Conservation (phyloP, 768 basidiomycete species). For the Mycena belliarum region DNA sequence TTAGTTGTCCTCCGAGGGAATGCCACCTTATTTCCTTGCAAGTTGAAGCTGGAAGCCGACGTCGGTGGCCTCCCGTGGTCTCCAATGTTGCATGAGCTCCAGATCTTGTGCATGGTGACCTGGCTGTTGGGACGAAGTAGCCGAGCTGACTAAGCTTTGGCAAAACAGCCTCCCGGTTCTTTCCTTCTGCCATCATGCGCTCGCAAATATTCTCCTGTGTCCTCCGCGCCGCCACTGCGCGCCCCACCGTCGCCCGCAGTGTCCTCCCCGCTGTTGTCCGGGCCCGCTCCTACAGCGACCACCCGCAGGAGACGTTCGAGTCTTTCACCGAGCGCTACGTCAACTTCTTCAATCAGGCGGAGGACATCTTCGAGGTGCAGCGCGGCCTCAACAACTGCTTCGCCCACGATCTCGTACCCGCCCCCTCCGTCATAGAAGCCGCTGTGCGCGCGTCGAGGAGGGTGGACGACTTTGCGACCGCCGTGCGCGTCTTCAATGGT, state of each 20-base stretch:
- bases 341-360: constrained; percentile 87
- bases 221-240: constrained; percentile 59
- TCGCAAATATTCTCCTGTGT: constrained; percentile 60
- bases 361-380: constrained; percentile 98
- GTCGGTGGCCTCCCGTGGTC: too few species aligned
- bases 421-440: constrained; percentile 81
- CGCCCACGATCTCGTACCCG: constrained; percentile 94
- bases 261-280: constrained; percentile 38
- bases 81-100: too few species aligned
- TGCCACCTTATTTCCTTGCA: too few species aligned
- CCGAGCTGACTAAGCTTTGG: background rate
- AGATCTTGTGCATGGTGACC: too few species aligned
- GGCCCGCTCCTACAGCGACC: constrained; percentile 53
- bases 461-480: constrained; percentile 96
- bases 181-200: constrained; percentile 46
- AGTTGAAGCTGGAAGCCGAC: too few species aligned
- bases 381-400: constrained; percentile 99
- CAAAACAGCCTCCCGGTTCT: background rate
- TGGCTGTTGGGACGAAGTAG: background rate
- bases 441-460: constrained; percentile 85
- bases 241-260: constrained; percentile 43
- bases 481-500: constrained; percentile 95
- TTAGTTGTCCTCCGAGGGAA: too few species aligned
- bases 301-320: constrained; percentile 91
- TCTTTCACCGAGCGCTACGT: constrained; percentile 93